phyloP scores from a whole-genome alignment of 768 basidiomycete genomes.

The Agaricus subrufescens region DNA sequence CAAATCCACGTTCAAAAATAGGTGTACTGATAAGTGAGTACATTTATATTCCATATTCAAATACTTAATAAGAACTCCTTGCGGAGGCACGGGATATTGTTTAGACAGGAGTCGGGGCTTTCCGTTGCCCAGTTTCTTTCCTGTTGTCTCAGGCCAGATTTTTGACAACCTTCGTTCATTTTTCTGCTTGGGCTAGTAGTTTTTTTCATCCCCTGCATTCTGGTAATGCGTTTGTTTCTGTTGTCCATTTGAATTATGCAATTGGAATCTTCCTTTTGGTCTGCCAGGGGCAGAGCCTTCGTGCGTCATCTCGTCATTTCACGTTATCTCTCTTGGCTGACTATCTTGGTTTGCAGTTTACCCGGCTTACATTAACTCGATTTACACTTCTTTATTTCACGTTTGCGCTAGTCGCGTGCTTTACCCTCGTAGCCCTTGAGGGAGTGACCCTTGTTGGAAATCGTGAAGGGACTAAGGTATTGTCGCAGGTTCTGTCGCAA shows the following conservation, averaged over 20 bases:
- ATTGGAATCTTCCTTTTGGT: conserved; percentile 18
- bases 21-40: too few species aligned
- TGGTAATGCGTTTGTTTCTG: conserved; percentile 5
- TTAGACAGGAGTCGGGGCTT: background rate
- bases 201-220: background rate
- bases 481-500: conserved; percentile 13
- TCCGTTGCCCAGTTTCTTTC: too few species aligned
- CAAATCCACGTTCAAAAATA: too few species aligned
- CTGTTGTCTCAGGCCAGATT: too few species aligned
- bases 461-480: conserved; percentile 23
- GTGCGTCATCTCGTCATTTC: conserved; percentile 16
- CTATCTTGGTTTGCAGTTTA: conserved; percentile 27
- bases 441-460: conserved; percentile 33
- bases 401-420: conserved; percentile 36
- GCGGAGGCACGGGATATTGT: background rate
- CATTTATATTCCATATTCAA: too few species aligned
- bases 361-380: conserved; percentile 44
- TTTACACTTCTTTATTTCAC: conserved; percentile 45
- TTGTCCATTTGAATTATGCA: background rate
- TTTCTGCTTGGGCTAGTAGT: background rate
- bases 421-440: conserved; percentile 38
- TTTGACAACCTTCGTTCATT: too few species aligned
- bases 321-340: background rate
- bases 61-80: too few species aligned
- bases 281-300: conserved; percentile 21